Base-by-base conservation (phyloP, 192 early-diverging fungal genomes). In the Rhizophagus prolifer region DNA sequence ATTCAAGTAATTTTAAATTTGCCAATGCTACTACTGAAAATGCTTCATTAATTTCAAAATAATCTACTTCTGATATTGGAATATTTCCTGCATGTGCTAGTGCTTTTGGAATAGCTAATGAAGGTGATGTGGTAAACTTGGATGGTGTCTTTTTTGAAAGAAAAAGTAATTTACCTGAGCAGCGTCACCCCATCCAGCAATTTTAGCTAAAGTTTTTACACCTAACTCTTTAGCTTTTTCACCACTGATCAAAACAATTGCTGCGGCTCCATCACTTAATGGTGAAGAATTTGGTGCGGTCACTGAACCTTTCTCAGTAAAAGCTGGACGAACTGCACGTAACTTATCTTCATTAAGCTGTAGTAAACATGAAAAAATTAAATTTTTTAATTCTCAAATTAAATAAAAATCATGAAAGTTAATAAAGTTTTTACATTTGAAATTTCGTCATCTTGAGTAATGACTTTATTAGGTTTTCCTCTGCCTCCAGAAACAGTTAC, bases 271-370 rank as follows among this genome's bases (percentile, higher is more conserved):
- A 76, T 95, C 93, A 16, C 91, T 92, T n/a, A 95, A 85, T 23
- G 90, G 89, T 10, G 92, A 93, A 1, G 93, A 90, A 79, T 95
- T 95, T 68, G 91, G 90, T 13, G 97, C 96, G 34, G 97, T 99
- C 62, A 98, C 96, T 3, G 95, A 93, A 70, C 97, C 97, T 30
- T 89, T 88, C 54, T 87, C 90, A 64, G 90, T 86, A 87, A 99
- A 99, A 14, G 93, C 94, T 19, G 95, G 94, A 70, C 92, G 92
- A 79, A 97, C 88, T 60, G 92, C 88, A 72, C 94, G 89, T 25
- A 99, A 85, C 84, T 99, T 99, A 47, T 92, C 92, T 38, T 88
- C 84, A 75, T 96, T 96, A 70, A 92, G 84, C 84, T 84, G 66
- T 3, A 23, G 36, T 41, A 66, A 54, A 64, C 14, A 30, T n/a